These are phyloP conservation scores for Dactylellina drechsleri DNA, from an alignment of 2,329 filamentous ascomycete species.

Conservation along the genomic window DNA sequence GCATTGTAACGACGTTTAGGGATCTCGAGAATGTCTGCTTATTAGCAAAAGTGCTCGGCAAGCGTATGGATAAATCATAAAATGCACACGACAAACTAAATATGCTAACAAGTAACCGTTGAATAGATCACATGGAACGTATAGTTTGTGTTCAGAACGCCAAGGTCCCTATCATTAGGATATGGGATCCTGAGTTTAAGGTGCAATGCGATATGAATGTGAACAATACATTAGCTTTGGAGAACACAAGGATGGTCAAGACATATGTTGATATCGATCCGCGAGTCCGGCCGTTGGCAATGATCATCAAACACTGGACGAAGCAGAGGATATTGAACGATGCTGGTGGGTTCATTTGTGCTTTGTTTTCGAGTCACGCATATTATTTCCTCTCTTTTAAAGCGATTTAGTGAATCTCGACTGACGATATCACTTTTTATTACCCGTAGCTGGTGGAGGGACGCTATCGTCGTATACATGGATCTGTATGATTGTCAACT, in stretches of 20 bases:
- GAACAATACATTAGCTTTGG: slow-evolving; percentile 92
- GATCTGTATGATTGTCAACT: slow-evolving; percentile 98
- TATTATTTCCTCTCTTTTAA: background rate
- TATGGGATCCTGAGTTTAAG: slow-evolving; percentile 92
- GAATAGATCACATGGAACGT: slow-evolving; percentile 89
- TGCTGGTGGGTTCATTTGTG: slow-evolving; percentile 74
- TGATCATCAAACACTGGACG: slow-evolving; percentile 98
- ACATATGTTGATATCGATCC: slow-evolving; percentile 95
- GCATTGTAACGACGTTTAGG: slow-evolving; percentile 91
- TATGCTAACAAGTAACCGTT: slow-evolving; percentile 47
- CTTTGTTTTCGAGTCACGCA: background rate
- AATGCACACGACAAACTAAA: background rate
- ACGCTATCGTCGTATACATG: slow-evolving; percentile 98
- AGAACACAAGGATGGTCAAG: slow-evolving; percentile 97
- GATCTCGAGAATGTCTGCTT: slow-evolving; percentile 89
- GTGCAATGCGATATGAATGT: slow-evolving; percentile 98
- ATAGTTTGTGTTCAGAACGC: slow-evolving; percentile 94
- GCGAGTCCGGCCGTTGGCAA: slow-evolving; percentile 87
- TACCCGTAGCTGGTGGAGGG: slow-evolving; percentile 78
- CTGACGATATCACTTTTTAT: slow-evolving; percentile 56
- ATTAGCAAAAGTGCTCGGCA: slow-evolving; percentile 84
- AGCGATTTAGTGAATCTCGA: background rate
- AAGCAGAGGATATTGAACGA: slow-evolving; percentile 92
- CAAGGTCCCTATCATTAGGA: slow-evolving; percentile 98
- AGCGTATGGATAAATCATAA: slow-evolving; percentile 67